These are phyloP conservation scores for Ambrosia trifida DNA, from an alignment of 129 eudicot species.

Conservation along the genomic window DNA sequence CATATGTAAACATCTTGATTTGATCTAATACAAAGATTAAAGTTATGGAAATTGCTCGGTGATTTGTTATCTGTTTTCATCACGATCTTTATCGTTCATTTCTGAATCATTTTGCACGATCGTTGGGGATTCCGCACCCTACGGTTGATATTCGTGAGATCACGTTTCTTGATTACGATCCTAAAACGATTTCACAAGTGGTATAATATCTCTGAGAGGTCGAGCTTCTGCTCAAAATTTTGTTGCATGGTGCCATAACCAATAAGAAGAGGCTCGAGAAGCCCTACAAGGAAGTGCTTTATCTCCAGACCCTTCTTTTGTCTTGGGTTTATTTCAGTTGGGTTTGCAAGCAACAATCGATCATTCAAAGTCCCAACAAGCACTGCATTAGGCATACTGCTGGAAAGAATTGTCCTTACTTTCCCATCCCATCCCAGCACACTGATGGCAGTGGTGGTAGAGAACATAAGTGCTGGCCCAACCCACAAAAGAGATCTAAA, in stretches of 20 bases:
- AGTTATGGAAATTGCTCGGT: no score
- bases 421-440: slow-evolving; percentile 99
- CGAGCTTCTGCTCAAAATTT: slow-evolving; percentile 94
- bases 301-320: slow-evolving; percentile 87
- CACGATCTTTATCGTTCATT: no score
- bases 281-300: slow-evolving; percentile 89
- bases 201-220: slow-evolving; percentile 87
- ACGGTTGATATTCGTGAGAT: no score
- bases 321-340: slow-evolving; percentile 87
- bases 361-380: slow-evolving; percentile 89
- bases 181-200: no score
- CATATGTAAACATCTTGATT: no score
- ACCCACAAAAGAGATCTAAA: slow-evolving; percentile 97
- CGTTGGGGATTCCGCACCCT: no score
- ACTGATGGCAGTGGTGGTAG: slow-evolving; percentile 82
- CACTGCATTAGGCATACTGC: slow-evolving; percentile 91
- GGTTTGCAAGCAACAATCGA: slow-evolving; percentile 81
- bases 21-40: no score
- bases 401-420: slow-evolving; percentile 92
- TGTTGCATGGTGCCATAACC: slow-evolving; percentile 98
- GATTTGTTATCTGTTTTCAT: no score
- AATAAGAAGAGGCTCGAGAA: slow-evolving; percentile 98
- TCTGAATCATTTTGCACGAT: no score
- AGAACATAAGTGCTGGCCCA: slow-evolving; percentile 97
- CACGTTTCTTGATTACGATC: no score